phyloP scores from a whole-genome alignment of 2,329 filamentous ascomycete genomes.

The Achaetomium macrosporum region DNA sequence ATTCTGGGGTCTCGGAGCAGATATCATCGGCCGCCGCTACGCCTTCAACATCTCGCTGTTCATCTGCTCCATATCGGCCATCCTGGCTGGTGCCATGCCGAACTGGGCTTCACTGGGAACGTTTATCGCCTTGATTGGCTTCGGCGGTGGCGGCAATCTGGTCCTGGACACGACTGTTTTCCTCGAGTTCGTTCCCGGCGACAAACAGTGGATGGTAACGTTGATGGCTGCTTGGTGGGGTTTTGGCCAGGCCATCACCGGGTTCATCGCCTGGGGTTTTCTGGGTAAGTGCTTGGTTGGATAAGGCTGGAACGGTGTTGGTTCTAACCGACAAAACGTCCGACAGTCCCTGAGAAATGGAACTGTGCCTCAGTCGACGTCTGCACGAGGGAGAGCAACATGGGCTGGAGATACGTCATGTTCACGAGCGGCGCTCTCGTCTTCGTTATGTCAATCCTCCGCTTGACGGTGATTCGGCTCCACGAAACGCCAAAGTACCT shows the following conservation, averaged over 20 bases:
- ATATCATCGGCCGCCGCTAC: constrained; percentile 69
- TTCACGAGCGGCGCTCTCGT: constrained; percentile 43
- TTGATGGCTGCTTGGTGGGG: constrained; percentile 55
- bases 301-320: neutral
- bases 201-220: constrained; percentile 59
- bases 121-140: constrained; percentile 57
- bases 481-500: constrained; percentile 57
- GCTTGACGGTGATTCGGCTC: constrained; percentile 49
- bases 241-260: constrained; percentile 41
- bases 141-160: constrained; percentile 59
- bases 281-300: constrained; percentile 25
- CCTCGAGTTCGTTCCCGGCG: constrained; percentile 41
- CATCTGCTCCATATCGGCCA: constrained; percentile 60
- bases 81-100: constrained; percentile 61
- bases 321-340: constrained; percentile 2
- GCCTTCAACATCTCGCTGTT: constrained; percentile 77
- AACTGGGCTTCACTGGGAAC: constrained; percentile 60
- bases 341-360: constrained; percentile 33
- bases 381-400: constrained; percentile 41
- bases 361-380: constrained; percentile 37
- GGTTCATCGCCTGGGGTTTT: constrained; percentile 47
- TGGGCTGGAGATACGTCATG: constrained; percentile 47
- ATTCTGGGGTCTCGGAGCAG: constrained; percentile 75
- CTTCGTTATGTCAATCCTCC: constrained; percentile 45
- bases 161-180: constrained; percentile 55